A percentile compares a stretch with the other conserved stretches of the same genome.
phyloP scores from a whole-genome alignment of 768 basidiomycete genomes.

The Leccinum variicolor region DNA sequence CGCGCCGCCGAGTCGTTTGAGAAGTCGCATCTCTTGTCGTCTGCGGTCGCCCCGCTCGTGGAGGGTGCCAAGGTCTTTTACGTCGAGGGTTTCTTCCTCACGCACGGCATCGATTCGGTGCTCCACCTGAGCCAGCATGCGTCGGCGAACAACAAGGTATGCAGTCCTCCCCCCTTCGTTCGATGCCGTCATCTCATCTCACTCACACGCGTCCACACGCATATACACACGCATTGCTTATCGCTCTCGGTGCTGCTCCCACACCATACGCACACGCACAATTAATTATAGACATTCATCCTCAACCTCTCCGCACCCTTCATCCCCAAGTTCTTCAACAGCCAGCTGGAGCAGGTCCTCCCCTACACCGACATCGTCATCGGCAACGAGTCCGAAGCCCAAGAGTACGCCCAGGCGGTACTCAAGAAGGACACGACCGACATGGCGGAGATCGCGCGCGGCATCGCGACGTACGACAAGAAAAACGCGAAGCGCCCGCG shows the following conservation, averaged over 20 bases:
- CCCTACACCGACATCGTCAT: constrained; percentile 88
- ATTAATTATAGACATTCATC: constrained; percentile 64
- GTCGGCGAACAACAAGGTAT: constrained; percentile 70
- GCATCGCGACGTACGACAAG: constrained; percentile 61
- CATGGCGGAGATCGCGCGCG: constrained; percentile 63
- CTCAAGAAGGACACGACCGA: constrained; percentile 66
- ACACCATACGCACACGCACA: neutral
- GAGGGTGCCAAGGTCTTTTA: constrained; percentile 85
- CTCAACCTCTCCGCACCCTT: constrained; percentile 97
- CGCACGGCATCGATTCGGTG: constrained; percentile 77
- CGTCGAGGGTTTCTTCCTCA: constrained; percentile 96
- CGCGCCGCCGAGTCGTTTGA: constrained; percentile 90
- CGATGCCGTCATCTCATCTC: neutral
- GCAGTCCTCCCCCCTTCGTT: neutral
- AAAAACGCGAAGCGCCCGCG: constrained; percentile 82
- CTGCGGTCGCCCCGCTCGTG: constrained; percentile 71
- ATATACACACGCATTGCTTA: neutral
- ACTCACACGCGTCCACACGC: neutral
- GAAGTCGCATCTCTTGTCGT: constrained; percentile 71
- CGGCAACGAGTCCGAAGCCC: constrained; percentile 96
- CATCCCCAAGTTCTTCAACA: constrained; percentile 90
- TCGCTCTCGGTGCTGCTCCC: neutral
- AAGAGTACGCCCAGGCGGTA: constrained; percentile 73
- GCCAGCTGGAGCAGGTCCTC: constrained; percentile 76
- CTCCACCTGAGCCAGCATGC: constrained; percentile 77